These are phyloP conservation scores for Aspergillus fischeri DNA, from an alignment of 2,329 filamentous ascomycete genomes.

Conservation along the genomic window DNA sequence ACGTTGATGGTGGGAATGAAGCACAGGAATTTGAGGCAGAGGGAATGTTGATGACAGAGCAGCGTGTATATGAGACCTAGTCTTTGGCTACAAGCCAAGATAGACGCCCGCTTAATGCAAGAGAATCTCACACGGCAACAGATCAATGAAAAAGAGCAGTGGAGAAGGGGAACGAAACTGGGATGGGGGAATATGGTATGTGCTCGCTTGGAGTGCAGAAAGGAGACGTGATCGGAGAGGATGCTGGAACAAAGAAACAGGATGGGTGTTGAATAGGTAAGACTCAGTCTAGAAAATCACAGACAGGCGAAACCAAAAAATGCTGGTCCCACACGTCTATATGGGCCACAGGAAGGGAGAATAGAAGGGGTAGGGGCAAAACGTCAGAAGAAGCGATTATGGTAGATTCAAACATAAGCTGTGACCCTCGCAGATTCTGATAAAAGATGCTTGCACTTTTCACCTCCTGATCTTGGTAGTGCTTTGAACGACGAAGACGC, in stretches of 20 bases:
- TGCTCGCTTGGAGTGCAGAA: constrained; percentile 25
- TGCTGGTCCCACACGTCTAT: background rate
- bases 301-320: background rate
- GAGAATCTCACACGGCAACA: constrained; percentile 16
- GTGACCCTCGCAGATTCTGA: background rate
- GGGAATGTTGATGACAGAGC: constrained; percentile 17
- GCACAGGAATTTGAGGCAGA: constrained; percentile 4
- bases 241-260: background rate
- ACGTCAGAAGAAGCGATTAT: background rate
- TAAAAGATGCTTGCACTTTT: background rate
- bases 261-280: background rate
- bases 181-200: constrained; percentile 17
- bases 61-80: constrained; percentile 28
- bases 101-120: constrained; percentile 39
- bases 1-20: background rate
- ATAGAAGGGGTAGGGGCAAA: background rate
- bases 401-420: background rate
- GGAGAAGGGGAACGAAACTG: constrained; percentile 4
- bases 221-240: constrained; percentile 10
- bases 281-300: background rate
- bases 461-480: background rate
- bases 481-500: background rate
- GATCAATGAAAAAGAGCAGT: constrained; percentile 3
- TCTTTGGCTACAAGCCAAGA: constrained; percentile 29
- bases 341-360: background rate